phyloP scores from a whole-genome alignment of 345 rosid species.

The Zanthoxylum bungeanum region DNA sequence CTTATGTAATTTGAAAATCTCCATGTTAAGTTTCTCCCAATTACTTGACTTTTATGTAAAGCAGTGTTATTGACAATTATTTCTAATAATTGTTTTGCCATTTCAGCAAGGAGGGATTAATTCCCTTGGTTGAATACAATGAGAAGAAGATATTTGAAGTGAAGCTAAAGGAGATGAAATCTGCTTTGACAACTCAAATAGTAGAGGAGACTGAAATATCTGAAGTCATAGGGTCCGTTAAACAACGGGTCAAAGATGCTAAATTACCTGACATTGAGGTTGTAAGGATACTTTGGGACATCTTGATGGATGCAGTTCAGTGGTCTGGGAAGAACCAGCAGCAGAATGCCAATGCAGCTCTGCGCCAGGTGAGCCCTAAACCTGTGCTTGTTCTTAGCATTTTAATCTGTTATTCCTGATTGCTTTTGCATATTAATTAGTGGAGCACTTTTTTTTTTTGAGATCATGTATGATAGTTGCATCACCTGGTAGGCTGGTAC shows the following conservation, averaged over 20 bases:
- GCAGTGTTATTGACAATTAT: slow-evolving; percentile 2
- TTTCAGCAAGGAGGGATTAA: slow-evolving; percentile 83
- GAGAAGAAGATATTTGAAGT: slow-evolving; percentile 91
- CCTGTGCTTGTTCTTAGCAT: not conserved
- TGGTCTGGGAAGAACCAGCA: slow-evolving; percentile 99
- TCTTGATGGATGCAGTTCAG: slow-evolving; percentile 96
- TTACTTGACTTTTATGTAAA: not conserved
- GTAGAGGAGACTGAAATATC: slow-evolving; percentile 68
- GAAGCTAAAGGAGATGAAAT: slow-evolving; percentile 82
- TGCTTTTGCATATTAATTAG: not conserved
- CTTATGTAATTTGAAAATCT: not conserved
- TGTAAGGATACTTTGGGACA: slow-evolving; percentile 88
- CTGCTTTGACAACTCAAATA: slow-evolving; percentile 74
- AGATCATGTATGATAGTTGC: not conserved
- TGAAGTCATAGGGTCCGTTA: slow-evolving; percentile 82
- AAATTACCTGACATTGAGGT: slow-evolving; percentile 75
- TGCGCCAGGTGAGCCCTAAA: slow-evolving; percentile 61
- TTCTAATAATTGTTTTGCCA: slow-evolving; percentile 9
- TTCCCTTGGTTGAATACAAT: slow-evolving; percentile 85
- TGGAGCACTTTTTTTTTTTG: not conserved
- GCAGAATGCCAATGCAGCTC: slow-evolving; percentile 84
- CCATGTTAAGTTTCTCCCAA: not conserved
- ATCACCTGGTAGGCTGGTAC: not conserved
- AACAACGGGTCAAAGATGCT: slow-evolving; percentile 79
- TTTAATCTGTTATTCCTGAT: not conserved